Evolutionary conservation across 1,139 yeast genomes (phyloP), one percentile per base, ranked within the genome.

Genomic region (Pneumocystis jirovecii): DNA sequence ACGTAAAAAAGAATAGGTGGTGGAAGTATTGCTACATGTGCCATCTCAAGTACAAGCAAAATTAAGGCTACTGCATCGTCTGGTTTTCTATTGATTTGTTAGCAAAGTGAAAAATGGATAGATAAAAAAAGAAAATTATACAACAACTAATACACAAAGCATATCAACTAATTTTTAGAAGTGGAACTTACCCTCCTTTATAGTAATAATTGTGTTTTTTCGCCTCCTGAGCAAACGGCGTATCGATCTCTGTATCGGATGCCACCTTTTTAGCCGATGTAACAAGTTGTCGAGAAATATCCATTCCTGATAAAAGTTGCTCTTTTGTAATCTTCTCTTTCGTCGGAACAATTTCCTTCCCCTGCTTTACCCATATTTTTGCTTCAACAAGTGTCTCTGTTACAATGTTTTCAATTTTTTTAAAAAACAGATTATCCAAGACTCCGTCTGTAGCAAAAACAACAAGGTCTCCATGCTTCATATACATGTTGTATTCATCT

Each of bases 401-500:
- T 50, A 77, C 76, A 15, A 74, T 66, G 17, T 81, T 72, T 70
- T 84, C 89, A 65, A 90, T 85, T 73, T 90, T 96, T 65, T 83
- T 82, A 0, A 86, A 80, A 60, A 83, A 81, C 62, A 91, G 83
- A 74, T 93, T 93, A 75, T 93, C 98, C 31, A 89, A 85, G 63
- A 91, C 87, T 34, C 97, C 97, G 76, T 93, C 98, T 0, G 97
- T 89, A 60, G 96, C 93, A 73, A 91, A 85, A 67, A 93, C 76
- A 1, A 93, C 82, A 17, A 93, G 77, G 74, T 93, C 97, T 62
- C 85, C 84, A 66, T 81, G 82, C 71, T 84, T 71, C 64, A 87
- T 75, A 67, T 84, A 64, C 44, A 68, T 70, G 1, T 71, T 68
- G n/a, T 69, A 76, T 31, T 74, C 74, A 68, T 80, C 83, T 0